These are phyloP conservation scores for Dactylellina leptospora DNA, from an alignment of 2,329 filamentous ascomycete genomes.

Conservation along the genomic window DNA sequence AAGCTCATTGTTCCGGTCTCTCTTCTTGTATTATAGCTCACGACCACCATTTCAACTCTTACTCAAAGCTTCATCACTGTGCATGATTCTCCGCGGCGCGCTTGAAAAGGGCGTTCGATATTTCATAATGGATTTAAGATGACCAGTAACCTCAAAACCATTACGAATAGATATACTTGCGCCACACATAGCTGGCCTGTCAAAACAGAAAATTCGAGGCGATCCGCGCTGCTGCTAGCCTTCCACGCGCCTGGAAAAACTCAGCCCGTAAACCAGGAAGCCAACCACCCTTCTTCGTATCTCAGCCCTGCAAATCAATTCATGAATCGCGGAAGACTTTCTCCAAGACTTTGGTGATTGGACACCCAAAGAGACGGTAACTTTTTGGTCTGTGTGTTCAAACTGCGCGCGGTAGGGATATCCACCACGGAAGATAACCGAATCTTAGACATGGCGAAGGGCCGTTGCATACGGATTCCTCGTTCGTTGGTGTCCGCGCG, in stretches of 20 bases:
- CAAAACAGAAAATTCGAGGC: slow-evolving; percentile 22
- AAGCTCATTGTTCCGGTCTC: slow-evolving; percentile 26
- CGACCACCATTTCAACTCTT: slow-evolving; percentile 47
- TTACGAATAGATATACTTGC: too few relatives aligned
- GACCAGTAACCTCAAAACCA: too few relatives aligned
- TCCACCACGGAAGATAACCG: slow-evolving; percentile 53
- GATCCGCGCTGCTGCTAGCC: background rate
- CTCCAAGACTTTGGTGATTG: slow-evolving; percentile 29
- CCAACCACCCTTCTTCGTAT: background rate
- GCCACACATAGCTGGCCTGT: too few relatives aligned
- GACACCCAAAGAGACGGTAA: slow-evolving; percentile 26
- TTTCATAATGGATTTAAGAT: too few relatives aligned
- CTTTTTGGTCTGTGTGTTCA: slow-evolving; percentile 10
- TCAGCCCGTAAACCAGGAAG: background rate
- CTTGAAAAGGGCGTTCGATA: too few relatives aligned
- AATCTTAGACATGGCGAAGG: slow-evolving; percentile 51
- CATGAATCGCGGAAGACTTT: background rate
- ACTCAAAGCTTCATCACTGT: slow-evolving; percentile 2
- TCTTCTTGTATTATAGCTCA: slow-evolving; percentile 50
- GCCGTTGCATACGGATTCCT: slow-evolving; percentile 23
- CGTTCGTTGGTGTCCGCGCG: background rate
- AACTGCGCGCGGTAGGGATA: background rate
- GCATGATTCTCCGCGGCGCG: background rate
- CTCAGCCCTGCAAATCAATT: slow-evolving; percentile 24
- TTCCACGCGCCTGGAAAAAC: too few relatives aligned